phyloP scores from a whole-genome alignment of 2,329 filamentous ascomycete genomes.

The Colletotrichum navitas region DNA sequence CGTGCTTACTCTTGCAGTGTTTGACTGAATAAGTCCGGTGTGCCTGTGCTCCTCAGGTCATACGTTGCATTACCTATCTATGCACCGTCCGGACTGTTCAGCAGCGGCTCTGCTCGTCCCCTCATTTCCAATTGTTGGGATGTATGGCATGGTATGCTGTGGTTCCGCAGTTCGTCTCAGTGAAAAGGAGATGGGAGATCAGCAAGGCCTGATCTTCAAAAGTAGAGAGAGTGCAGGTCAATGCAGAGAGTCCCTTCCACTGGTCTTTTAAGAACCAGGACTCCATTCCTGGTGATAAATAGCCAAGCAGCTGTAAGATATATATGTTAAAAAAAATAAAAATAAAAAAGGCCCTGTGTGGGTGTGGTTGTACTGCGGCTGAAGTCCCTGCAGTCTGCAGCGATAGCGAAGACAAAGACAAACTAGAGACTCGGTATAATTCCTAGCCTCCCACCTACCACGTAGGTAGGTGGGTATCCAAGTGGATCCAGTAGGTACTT shows the following conservation, averaged over 20 bases:
- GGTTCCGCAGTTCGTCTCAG: not conserved
- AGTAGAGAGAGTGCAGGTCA: slow-evolving; percentile 3
- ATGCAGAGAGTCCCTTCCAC: not conserved
- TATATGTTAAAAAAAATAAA: too few relatives aligned
- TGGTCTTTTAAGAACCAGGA: not conserved
- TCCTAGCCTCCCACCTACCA: too few relatives aligned
- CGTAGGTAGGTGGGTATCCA: not conserved
- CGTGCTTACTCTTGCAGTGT: not conserved
- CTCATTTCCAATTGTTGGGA: not conserved
- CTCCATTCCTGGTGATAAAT: slow-evolving; percentile 11
- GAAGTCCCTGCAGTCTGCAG: slow-evolving; percentile 17
- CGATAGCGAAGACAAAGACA: slow-evolving; percentile 6
- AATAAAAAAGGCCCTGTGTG: slow-evolving; percentile 29
- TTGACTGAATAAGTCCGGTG: slow-evolving; percentile 5
- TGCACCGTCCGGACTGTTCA: not conserved
- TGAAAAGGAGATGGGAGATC: slow-evolving; percentile 27
- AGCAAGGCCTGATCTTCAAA: slow-evolving; percentile 17
- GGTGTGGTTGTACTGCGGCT: not conserved
- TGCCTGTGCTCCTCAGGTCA: slow-evolving; percentile 10
- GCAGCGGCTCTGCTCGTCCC: not conserved
- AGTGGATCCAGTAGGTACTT: slow-evolving; percentile 7
- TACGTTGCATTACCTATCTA: not conserved
- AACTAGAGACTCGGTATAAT: not conserved
- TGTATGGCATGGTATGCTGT: not conserved
- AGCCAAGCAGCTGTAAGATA: slow-evolving; percentile 1